Evolutionary conservation across 805 yeast species (phyloP), one percentile per base, ranked within the genome.

Genomic region (Yarrowia porcina): DNA sequence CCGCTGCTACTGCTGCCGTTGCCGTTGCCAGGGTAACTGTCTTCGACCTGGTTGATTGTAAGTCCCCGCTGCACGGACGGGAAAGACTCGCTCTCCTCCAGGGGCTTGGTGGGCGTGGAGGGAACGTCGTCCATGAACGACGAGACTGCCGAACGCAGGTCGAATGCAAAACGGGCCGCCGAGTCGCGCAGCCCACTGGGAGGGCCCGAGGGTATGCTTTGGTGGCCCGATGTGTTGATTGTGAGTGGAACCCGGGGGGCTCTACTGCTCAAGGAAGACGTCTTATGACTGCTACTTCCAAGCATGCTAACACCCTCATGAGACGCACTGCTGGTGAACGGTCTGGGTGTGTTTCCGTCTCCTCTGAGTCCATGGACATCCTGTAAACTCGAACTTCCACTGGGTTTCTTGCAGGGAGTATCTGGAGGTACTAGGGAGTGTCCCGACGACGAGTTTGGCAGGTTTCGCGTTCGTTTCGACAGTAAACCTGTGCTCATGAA

Each of bases 401-500:
- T 36, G 36, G 83, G 82, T 65, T 74, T 76, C 65, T 84, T 84
- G 71, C 86, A 82, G 2, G 89, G 89, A 0, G 89, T 84, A 63
- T 85, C 88, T 1, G 89, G 89, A 68, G 85, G 82, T 15, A 69
- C 69, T 35, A 77, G 72, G 9, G 74, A 33, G 21, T 64, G 49
- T 67, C 71, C 49, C 44, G 65, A 56, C 47, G 59, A 49, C 21
- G 50, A 36, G 45, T 59, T 30, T 17, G 65, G 65, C 70, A 72
- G 68, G 71, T 77, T 76, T 73, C 73, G 74, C 47, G 85, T 76
- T 74, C 87, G 77, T 72, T 85, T 85, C 38, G 87, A 83, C 64
- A 86, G 73, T 35, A 90, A 75, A 0, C 97, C 97, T 0, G 89
- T 76, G 2, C 92, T 82, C 71, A 83, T 80, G 73, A 90, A 90